Evolutionary conservation across 169 alveolate species (phyloP).

Genomic region (Plasmodium fragile): DNA sequence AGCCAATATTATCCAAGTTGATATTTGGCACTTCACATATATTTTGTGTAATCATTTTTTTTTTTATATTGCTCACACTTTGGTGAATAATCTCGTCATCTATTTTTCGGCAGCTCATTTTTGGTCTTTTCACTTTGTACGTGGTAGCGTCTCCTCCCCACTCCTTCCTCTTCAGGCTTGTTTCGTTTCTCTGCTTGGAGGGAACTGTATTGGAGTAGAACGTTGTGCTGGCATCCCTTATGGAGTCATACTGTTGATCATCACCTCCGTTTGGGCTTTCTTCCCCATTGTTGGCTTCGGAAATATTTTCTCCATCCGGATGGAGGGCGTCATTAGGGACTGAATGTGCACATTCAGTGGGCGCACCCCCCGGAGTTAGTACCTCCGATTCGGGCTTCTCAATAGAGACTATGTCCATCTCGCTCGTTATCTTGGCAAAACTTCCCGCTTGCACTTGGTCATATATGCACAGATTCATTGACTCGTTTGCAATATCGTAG

Average conservation of each 20-base stretch:
- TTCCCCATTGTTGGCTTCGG: not conserved
- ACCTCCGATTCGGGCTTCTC: not conserved
- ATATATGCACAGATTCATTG: constrained; percentile 32
- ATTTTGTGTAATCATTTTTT: constrained; percentile 61
- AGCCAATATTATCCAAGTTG: constrained; percentile 97
- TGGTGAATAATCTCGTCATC: constrained; percentile 32
- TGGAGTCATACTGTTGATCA: not conserved
- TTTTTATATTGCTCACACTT: constrained; percentile 58
- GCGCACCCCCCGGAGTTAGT: not conserved
- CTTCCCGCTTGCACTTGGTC: not conserved
- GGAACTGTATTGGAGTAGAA: not conserved
- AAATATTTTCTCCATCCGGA: not conserved
- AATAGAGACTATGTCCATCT: not conserved
- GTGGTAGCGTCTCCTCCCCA: not conserved
- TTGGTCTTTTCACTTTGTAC: not conserved
- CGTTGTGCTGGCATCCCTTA: not conserved
- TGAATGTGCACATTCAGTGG: not conserved
- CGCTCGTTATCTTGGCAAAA: not conserved
- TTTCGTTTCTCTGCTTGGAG: not conserved
- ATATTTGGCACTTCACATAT: constrained; percentile 93
- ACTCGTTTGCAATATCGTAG: constrained; percentile 43
- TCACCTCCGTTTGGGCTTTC: not conserved
- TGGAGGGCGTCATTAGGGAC: not conserved
- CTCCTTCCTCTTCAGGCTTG: not conserved
- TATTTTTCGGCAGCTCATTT: not conserved